A percentile compares a stretch with the other conserved stretches of the same genome.
Evolutionary conservation across 495 filamentous ascomycete species (phyloP).

Genomic region (Aspergillus ostianus): DNA sequence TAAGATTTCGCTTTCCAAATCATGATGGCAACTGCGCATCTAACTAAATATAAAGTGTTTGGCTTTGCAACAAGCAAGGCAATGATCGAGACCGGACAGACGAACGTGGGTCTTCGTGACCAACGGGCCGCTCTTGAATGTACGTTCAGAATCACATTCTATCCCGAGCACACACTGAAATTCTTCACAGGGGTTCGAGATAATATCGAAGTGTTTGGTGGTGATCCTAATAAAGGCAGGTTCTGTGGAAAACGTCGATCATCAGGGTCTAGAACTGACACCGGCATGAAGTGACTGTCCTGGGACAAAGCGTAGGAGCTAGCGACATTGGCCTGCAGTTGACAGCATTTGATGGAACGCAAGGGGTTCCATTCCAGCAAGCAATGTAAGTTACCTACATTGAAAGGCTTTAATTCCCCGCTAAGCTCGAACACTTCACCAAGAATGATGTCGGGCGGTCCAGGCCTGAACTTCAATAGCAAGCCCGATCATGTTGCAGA

Average conservation of each 20-base stretch:
- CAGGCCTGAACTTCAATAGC: constrained; percentile 42
- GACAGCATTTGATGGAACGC: constrained; percentile 33
- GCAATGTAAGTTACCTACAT: constrained; percentile 4
- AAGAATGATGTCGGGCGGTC: constrained; percentile 45
- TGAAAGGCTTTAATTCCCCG: background rate
- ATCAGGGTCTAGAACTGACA: background rate
- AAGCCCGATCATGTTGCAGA: constrained; percentile 30
- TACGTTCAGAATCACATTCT: background rate
- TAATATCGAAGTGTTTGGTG: constrained; percentile 34
- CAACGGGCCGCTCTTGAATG: constrained; percentile 31
- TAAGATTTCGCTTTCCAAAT: constrained; percentile 3
- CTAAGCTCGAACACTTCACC: background rate
- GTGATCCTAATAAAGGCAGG: constrained; percentile 27
- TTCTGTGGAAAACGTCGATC: background rate
- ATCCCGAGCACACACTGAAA: background rate
- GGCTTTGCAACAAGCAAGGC: constrained; percentile 28
- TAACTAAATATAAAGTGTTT: constrained; percentile 12
- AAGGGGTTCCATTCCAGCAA: constrained; percentile 17
- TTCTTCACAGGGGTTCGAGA: constrained; percentile 26
- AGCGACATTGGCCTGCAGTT: constrained; percentile 42
- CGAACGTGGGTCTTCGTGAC: constrained; percentile 29
- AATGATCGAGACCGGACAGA: constrained; percentile 17
- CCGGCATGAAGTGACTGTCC: constrained; percentile 18
- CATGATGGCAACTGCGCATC: background rate
- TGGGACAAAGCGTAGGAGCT: constrained; percentile 33